phyloP scores from a whole-genome alignment of 2,329 filamentous ascomycete species.

The Boeremia lycopersici region DNA sequence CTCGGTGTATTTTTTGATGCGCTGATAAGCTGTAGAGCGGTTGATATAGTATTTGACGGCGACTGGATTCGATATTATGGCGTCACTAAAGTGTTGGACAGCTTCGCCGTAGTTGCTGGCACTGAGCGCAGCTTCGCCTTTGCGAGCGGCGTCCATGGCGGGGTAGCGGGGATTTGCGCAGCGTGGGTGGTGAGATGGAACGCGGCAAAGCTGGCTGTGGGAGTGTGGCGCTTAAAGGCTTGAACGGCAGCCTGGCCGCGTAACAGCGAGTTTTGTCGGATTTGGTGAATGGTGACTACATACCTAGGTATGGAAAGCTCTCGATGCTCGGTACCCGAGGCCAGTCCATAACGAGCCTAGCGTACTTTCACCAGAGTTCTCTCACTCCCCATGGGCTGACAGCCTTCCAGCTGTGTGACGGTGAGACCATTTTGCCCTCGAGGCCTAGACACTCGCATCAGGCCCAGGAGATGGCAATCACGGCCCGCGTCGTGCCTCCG shows the following conservation, averaged over 20 bases:
- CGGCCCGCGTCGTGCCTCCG: background rate
- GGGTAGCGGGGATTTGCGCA: conserved; percentile 19
- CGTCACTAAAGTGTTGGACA: conserved; percentile 67
- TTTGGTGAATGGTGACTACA: background rate
- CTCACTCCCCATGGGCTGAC: background rate
- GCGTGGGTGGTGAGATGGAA: background rate
- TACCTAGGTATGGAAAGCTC: conserved; percentile 13
- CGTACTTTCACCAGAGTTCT: background rate
- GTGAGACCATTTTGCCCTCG: background rate
- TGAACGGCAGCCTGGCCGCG: background rate
- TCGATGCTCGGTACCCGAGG: conserved; percentile 1
- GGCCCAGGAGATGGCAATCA: background rate
- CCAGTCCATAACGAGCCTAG: background rate
- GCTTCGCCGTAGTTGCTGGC: conserved; percentile 69
- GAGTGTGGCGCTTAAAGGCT: background rate
- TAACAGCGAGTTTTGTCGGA: background rate
- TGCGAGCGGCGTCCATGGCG: conserved; percentile 59
- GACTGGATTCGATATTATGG: conserved; percentile 67
- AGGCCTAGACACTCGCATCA: background rate
- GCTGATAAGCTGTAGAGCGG: conserved; percentile 78
- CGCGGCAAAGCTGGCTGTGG: too few relatives aligned
- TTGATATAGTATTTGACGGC: conserved; percentile 82
- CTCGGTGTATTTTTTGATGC: conserved; percentile 58
- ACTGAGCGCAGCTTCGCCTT: conserved; percentile 67
- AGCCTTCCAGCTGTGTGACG: background rate